Evolutionary conservation across 2,329 filamentous ascomycete genomes (phyloP), one percentile per base, ranked within the genome.

Genomic region (Colletotrichum tropicicola): DNA sequence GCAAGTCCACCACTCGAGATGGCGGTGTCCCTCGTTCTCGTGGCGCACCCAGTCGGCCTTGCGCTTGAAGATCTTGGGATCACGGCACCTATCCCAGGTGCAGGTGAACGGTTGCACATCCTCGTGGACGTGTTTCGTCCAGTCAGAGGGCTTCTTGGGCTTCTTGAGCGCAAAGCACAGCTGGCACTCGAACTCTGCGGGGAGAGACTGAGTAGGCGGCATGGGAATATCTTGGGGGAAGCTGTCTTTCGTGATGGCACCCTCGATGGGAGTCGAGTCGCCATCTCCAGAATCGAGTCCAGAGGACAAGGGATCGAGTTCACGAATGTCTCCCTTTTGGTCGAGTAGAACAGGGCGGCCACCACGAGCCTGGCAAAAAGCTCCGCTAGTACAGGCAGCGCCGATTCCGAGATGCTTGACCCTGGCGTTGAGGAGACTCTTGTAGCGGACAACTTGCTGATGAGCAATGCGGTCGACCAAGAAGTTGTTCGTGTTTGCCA

Each of bases 31-130:
- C 77, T 98, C 94, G 70, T 95, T 97, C 75, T 97, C 94, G 72
- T 98, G 94, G 28, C 94, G 88, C 21, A 97, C 93, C 94, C 94
- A 98, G 74, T 98, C 94, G 13, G 94, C 94, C 78, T 97, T 98
- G 49, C 94, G 88, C 79, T 97, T 97, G 83, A 97, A 98, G 35
- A 93, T 94, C 77, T 97, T 97, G 17, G 92, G 89, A 49, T 97
- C 93, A 8, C 87, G 86, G 74, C 94, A 97, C 53, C 88, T 85
- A 2, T 91, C 89, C 81, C 95, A 97, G 0, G 94, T 97, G 78
- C 94, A 98, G 3, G 93, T 97, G 70, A 97, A 97, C 0, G 94
- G 94, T 74, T 96, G 92, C 1, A 97, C 89, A 74, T 98, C 94
- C 77, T 97, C 94, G 71, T 97, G 93, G 1, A 98, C 92, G 73